These are phyloP conservation scores for Prunus davidiana DNA, from an alignment of 306 rosid genomes.

Conservation along the genomic window DNA sequence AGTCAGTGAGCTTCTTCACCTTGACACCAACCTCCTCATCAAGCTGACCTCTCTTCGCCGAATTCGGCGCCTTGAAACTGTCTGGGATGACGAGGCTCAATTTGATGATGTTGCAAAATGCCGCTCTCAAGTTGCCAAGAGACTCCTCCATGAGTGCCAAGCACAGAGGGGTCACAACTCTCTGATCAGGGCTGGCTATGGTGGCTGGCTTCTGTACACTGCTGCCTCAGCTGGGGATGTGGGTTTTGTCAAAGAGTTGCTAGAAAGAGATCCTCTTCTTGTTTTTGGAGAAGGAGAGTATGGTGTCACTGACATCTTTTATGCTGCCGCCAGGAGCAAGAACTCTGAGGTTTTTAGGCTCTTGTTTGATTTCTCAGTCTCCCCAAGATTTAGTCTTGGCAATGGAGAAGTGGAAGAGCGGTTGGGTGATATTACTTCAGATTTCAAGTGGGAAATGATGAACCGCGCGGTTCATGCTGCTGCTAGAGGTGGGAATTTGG, in stretches of 20 bases:
- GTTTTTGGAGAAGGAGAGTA: constrained; percentile 93
- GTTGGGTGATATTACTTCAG: constrained; percentile 27
- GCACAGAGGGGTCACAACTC: constrained; percentile 43
- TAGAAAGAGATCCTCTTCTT: constrained; percentile 54
- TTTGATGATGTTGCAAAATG: constrained; percentile 61
- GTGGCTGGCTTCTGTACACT: constrained; percentile 94
- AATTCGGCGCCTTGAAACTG: constrained; percentile 85
- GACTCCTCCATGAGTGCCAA: constrained; percentile 60
- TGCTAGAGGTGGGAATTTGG: constrained; percentile 87
- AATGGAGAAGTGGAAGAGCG: constrained; percentile 40
- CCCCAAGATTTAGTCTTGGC: constrained; percentile 32
- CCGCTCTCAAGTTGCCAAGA: constrained; percentile 65
- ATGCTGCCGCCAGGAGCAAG: constrained; percentile 81
- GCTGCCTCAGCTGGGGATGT: constrained; percentile 91
- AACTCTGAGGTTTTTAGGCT: constrained; percentile 55
- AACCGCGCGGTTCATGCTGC: constrained; percentile 79
- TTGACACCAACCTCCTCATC: constrained; percentile 78
- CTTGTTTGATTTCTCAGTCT: constrained; percentile 50
- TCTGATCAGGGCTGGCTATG: constrained; percentile 84
- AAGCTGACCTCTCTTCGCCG: constrained; percentile 89
- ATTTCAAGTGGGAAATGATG: constrained; percentile 63
- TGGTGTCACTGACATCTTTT: constrained; percentile 77
- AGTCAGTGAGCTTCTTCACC: constrained; percentile 81
- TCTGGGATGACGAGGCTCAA: constrained; percentile 78
- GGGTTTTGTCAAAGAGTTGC: constrained; percentile 52